Conservation (phyloP, 2,329 filamentous ascomycete genomes). For the Trematosphaeria pertusa region DNA sequence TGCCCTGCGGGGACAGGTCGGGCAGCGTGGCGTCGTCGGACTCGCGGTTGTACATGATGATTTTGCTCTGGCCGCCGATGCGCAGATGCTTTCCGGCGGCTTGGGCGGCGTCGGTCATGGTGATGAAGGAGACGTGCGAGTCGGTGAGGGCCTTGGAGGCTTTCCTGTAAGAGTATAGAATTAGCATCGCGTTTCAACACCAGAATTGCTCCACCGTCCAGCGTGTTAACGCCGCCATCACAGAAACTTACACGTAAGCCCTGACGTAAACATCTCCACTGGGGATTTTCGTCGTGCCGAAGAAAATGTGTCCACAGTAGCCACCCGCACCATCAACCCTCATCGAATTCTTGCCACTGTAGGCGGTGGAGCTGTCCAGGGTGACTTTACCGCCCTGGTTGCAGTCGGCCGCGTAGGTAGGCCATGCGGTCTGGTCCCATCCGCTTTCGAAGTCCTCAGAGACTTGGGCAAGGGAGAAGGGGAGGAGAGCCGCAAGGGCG, state of each 20-base stretch:
- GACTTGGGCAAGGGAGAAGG: conserved; percentile 60
- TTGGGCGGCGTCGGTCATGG: conserved; percentile 66
- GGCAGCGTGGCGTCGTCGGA: conserved; percentile 68
- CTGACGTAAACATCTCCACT: conserved; percentile 65
- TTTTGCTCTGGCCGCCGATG: conserved; percentile 66
- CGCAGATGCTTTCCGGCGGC: conserved; percentile 66
- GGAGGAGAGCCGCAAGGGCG: conserved; percentile 54
- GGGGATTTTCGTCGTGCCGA: conserved; percentile 64
- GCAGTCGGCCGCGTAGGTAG: conserved; percentile 65
- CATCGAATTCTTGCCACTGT: conserved; percentile 73
- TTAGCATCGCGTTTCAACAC: conserved; percentile 21
- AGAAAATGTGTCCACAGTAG: conserved; percentile 62
- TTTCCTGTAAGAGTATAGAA: conserved; percentile 52
- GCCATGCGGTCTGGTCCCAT: conserved; percentile 65
- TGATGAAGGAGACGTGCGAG: conserved; percentile 69
- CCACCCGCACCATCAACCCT: conserved; percentile 71
- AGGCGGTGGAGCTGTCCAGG: conserved; percentile 64
- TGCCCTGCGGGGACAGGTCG: conserved; percentile 65
- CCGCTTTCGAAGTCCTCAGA: conserved; percentile 65
- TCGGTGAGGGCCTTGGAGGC: conserved; percentile 63
- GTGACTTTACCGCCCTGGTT: conserved; percentile 65
- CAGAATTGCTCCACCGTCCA: conserved; percentile 6
- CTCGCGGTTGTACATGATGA: conserved; percentile 71
- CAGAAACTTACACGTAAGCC: conserved; percentile 59
- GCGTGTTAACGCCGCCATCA: too few relatives aligned